Evolutionary conservation across 1,284 basidiomycete species (phyloP), one percentile per base, ranked within the genome.

Genomic region (Leccinum pachyderme): DNA sequence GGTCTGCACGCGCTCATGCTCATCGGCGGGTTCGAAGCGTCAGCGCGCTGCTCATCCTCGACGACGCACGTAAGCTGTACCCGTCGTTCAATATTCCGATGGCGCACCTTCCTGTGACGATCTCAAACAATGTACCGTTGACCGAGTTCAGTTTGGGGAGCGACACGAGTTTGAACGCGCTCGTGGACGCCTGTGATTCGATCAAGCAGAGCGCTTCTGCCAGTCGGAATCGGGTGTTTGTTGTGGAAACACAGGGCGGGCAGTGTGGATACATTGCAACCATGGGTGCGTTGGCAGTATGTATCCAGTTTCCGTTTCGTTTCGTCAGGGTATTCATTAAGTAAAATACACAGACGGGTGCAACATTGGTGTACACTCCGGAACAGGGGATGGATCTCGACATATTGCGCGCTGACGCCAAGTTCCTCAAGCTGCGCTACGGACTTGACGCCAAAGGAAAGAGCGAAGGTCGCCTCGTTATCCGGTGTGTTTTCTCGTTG

Each of bases 131-230:
- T 64, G 95, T 99, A 5, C 96, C 97, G 2, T 73, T 98, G 76
- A 98, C 95, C 56, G 95, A 98, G 72, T 95, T 93, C 73, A 95
- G 93, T 70, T 76, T 99, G 53, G 96, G 97, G 13, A 91, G 88
- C 60, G 95, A 99, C 70, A 99, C 96, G 33, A 93, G 91, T 70
- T 78, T 99, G 78, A 98, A 98, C 69, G 94, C 95, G 2, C 80
- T 99, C n/a, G 94, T 98, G 37, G 90, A 94, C 58, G 95, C 97
- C 3, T 98, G 95, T 69, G 97, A 99, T 74, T 89, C 95, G 31
- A 97, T 99, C 75, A 97, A 95, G 77, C 97, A 99, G 79, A 95
- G 91, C 65, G 96, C 97, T 5, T 92, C 91, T 50, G 96, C 96
- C 6, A 95, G 91, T 65, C 77, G 96, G 61, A 96, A 98, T 73